Evolutionary conservation across 805 yeast species (phyloP).

Genomic region (Kodamaea lidongshanica): DNA sequence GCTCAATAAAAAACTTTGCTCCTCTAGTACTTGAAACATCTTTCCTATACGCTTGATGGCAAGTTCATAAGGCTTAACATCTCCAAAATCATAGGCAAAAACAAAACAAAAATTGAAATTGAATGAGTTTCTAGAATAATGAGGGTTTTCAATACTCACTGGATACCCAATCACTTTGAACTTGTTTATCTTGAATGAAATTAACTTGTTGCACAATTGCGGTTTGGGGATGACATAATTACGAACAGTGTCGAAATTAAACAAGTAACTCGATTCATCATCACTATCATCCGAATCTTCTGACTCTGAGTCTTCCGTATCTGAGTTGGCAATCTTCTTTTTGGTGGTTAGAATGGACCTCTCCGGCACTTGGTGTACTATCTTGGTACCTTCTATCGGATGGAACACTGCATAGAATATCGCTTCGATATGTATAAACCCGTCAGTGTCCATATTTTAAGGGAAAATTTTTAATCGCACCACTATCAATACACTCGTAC

Average conservation of each 20-base stretch:
- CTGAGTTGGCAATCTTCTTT: slow-evolving; percentile 5
- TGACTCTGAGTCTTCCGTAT: not conserved
- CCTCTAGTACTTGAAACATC: slow-evolving; percentile 86
- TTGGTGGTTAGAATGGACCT: slow-evolving; percentile 46
- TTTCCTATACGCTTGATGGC: slow-evolving; percentile 78
- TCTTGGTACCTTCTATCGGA: slow-evolving; percentile 93
- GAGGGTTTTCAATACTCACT: slow-evolving; percentile 65
- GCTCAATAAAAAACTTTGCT: slow-evolving; percentile 75
- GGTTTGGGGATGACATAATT: slow-evolving; percentile 94
- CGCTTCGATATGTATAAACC: slow-evolving; percentile 85
- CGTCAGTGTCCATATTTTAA: slow-evolving; percentile 43
- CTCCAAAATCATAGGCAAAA: slow-evolving; percentile 66
- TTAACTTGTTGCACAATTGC: slow-evolving; percentile 73
- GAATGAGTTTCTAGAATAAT: slow-evolving; percentile 86
- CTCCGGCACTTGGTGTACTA: slow-evolving; percentile 83
- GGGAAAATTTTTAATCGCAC: slow-evolving; percentile 9
- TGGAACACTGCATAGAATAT: slow-evolving; percentile 89
- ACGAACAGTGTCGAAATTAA: slow-evolving; percentile 79
- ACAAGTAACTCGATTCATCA: slow-evolving; percentile 23
- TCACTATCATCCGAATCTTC: slow-evolving; percentile 1
- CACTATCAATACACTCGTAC: too few relatives aligned
- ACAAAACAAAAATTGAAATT: slow-evolving; percentile 91
- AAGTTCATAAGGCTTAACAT: slow-evolving; percentile 79
- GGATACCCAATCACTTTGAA: slow-evolving; percentile 84
- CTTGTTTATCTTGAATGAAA: slow-evolving; percentile 64